Percentiles rank a stretch among this genome's conserved stretches.
Conservation (phyloP, 2,329 filamentous ascomycete species). For the Fusarium nelsonii region DNA sequence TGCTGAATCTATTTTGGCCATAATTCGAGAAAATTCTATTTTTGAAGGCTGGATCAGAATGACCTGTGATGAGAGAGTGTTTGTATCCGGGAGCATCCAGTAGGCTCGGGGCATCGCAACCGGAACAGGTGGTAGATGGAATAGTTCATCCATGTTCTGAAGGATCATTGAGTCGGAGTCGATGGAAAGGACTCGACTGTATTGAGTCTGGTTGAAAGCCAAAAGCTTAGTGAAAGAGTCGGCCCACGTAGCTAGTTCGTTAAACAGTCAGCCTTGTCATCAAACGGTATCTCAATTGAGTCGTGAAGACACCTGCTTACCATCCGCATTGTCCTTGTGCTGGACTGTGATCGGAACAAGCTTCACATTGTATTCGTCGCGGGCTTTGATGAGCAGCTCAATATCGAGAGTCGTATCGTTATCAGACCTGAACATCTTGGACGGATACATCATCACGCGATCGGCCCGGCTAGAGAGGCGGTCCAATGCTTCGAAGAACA, state of each 20-base stretch:
- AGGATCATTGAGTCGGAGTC: constrained; percentile 74
- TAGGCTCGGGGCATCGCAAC: constrained; percentile 79
- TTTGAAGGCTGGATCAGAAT: constrained; percentile 70
- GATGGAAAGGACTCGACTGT: constrained; percentile 61
- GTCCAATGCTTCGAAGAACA: constrained; percentile 62
- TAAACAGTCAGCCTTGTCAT: background rate
- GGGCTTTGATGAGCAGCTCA: constrained; percentile 56
- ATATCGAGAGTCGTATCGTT: constrained; percentile 47
- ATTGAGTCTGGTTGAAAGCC: constrained; percentile 75
- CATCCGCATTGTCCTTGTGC: constrained; percentile 50
- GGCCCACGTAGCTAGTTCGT: constrained; percentile 66
- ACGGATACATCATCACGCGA: constrained; percentile 61
- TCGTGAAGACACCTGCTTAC: constrained; percentile 43
- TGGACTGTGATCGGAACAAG: constrained; percentile 58
- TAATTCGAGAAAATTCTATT: constrained; percentile 60
- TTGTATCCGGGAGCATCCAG: constrained; percentile 69
- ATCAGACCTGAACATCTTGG: constrained; percentile 51
- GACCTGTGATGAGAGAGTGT: constrained; percentile 67
- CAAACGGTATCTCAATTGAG: background rate
- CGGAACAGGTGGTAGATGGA: constrained; percentile 70
- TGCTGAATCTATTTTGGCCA: constrained; percentile 45
- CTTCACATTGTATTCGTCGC: constrained; percentile 59
- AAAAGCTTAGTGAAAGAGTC: constrained; percentile 76
- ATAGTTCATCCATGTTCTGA: constrained; percentile 76
- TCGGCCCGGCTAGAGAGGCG: constrained; percentile 57